Conservation (phyloP, 2,329 filamentous ascomycete genomes). For the Juglanconis oblonga region DNA sequence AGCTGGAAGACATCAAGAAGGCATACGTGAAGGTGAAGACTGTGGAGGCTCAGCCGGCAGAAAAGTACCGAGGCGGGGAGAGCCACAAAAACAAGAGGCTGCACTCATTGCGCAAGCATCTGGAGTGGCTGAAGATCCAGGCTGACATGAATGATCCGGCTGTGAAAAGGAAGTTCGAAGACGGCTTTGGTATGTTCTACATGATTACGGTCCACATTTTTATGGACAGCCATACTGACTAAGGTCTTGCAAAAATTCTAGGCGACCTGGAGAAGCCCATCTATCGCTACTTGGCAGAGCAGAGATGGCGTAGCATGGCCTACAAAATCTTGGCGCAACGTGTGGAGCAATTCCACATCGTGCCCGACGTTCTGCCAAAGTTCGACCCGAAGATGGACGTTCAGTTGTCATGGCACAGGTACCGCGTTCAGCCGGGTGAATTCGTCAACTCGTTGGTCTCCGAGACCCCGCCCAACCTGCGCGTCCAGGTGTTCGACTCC, state of each 20-base stretch:
- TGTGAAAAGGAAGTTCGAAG: conserved; percentile 91
- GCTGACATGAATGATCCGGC: conserved; percentile 94
- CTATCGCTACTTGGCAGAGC: conserved; percentile 84
- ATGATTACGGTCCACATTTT: neutral
- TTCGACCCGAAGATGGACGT: conserved; percentile 79
- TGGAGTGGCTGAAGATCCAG: conserved; percentile 80
- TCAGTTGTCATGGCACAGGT: conserved; percentile 72
- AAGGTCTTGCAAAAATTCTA: conserved; percentile 33
- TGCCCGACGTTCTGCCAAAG: conserved; percentile 82
- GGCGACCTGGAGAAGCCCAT: conserved; percentile 96
- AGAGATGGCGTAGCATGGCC: conserved; percentile 84
- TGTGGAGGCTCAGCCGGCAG: conserved; percentile 57
- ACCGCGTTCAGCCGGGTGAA: conserved; percentile 70
- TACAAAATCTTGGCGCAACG: conserved; percentile 79
- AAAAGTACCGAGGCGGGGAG: conserved; percentile 60
- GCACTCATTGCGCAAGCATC: conserved; percentile 64
- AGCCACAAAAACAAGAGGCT: conserved; percentile 64
- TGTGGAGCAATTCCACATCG: conserved; percentile 79
- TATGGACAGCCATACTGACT: neutral
- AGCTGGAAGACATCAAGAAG: conserved; percentile 68
- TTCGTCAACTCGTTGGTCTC: conserved; percentile 73
- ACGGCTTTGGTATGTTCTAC: conserved; percentile 69
- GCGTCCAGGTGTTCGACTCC: conserved; percentile 79
- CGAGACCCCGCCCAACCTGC: conserved; percentile 70
- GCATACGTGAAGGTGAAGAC: conserved; percentile 67